Evolutionary conservation across 805 yeast species (phyloP).

Genomic region (Metschnikowia lunata): DNA sequence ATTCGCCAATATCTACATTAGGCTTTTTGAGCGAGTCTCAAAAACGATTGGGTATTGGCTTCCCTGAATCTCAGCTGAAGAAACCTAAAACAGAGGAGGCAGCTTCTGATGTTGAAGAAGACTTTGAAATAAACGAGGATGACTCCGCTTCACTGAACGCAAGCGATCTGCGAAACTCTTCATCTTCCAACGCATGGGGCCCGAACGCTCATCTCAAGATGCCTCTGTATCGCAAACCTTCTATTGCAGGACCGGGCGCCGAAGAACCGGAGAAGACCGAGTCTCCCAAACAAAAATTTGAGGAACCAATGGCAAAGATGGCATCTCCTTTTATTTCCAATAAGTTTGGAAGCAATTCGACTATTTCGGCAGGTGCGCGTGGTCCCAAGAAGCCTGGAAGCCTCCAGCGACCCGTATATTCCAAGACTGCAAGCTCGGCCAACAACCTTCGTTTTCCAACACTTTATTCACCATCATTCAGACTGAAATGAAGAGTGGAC

Average conservation of each 20-base stretch:
- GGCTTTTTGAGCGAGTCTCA: slow-evolving; percentile 4
- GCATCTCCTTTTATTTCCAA: slow-evolving; percentile 17
- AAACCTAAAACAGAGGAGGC: not conserved
- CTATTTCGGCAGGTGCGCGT: not conserved
- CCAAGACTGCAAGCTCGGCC: slow-evolving; percentile 6
- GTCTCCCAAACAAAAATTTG: not conserved
- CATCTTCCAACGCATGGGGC: not conserved
- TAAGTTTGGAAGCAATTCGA: slow-evolving; percentile 10
- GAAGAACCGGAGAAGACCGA: not conserved
- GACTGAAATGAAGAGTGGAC: slow-evolving; percentile 5
- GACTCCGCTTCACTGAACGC: not conserved
- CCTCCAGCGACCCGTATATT: slow-evolving; percentile 15
- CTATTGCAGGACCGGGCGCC: not conserved
- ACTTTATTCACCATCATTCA: slow-evolving; percentile 15
- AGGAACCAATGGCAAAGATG: slow-evolving; percentile 6
- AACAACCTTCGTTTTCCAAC: slow-evolving; percentile 15
- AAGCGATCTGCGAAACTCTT: not conserved
- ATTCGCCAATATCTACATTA: not conserved
- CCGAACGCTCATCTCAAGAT: slow-evolving; percentile 9
- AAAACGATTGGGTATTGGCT: slow-evolving; percentile 1
- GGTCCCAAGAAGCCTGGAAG: slow-evolving; percentile 14
- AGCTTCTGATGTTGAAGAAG: not conserved
- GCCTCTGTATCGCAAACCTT: slow-evolving; percentile 17
- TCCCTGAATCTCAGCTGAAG: not conserved
- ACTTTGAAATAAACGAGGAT: not conserved